Evolutionary conservation across 495 filamentous ascomycete genomes (phyloP), one percentile per base, ranked within the genome.

Genomic region (Penicillium flavigenum): DNA sequence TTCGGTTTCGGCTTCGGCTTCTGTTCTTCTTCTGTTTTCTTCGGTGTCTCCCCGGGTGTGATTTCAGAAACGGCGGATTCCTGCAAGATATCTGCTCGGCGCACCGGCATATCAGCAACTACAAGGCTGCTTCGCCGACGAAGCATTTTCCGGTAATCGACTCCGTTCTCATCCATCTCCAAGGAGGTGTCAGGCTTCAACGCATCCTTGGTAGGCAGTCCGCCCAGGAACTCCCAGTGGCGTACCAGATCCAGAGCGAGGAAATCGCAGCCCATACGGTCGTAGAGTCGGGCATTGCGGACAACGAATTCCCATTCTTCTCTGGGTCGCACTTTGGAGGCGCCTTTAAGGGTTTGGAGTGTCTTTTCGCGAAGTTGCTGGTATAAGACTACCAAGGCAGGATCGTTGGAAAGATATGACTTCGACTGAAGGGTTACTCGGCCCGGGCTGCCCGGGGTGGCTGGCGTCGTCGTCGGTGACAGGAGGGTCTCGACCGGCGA

Each of bases 191-290:
- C 52, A 7, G 52, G 44, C 54, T 64, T 73, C 44, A 61, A 36
- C 29, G 62, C 56, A 22, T 61, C 63, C 20, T 63, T 60, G 44
- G 69, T 67, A 1, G 83, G 68, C 5, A 68, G 68, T 12, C 45
- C 60, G 43, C 63, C 73, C 45, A 96, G 76, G 74, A 96, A 96
- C 63, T 92, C 88, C 92, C 92, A 97, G 64, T 89, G 91, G 6
- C 87, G 83, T 7, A 92, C 89, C 60, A 76, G 63, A 62, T 96
- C 91, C 11, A 98, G 75, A 11, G 95, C 94, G 2, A 97, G 82
- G n/a, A 96, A 64, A 67, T 96, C 93, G 63, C 94, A 96, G 12
- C 94, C 94, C 95, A 98, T 98, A 1, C 95, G 85, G 67, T 90
- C 87, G 63, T 98, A 96, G 5, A 96, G 77, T 31, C 89, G 79